Evolutionary conservation across 1,139 yeast genomes (phyloP), one percentile per base, ranked within the genome.

Genomic region (Kurtzmaniella quercitrusa): DNA sequence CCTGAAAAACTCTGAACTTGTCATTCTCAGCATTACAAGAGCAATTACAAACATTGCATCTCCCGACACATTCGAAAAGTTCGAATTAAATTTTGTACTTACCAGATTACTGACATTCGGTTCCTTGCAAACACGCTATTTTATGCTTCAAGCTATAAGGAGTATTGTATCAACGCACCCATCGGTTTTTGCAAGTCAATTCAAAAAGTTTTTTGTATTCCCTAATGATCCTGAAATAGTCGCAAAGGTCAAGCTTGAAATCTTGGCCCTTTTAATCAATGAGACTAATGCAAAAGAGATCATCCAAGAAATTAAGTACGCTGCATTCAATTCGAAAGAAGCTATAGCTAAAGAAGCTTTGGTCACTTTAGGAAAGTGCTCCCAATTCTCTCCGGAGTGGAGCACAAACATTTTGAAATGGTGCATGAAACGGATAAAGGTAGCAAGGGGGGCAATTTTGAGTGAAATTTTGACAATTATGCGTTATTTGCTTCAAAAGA

Each of bases 401-500:
- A 60, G 59, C 38, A 54, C 58, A 21, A 59, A 51, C 38, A 61
- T 73, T 7, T 61, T 74, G 39, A 61, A 60, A 28, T 74, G 79
- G 79, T 66, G 74, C 48, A 58, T 71, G 37, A 50, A 53, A 16
- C 68, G 67, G 41, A 55, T 71, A 14, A 48, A 63, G 37, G 26
- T 59, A 5, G 54, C 65, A 12, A 51, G 54, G 14, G 66, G 68
- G 0, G 50, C 56, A 2, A 66, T 78, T 7, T 67, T 79, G 36
- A 74, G 79, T 41, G 88, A 85, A 48, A 66, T 85, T 35, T 70
- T 88, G 5, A 76, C 84, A 14, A 85, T 84, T 2, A 73, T 91
- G 16, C 71, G 98, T 33, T 79, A 76, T 48, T 65, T 91, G 47
- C 78, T 91, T 33, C 96, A 89, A 57, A 79, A 76, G 41, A 68